A percentile compares a stretch with the other conserved stretches of the same genome.
These are phyloP conservation scores for Cucumis hystrix DNA, from an alignment of 306 rosid genomes.

Conservation along the genomic window DNA sequence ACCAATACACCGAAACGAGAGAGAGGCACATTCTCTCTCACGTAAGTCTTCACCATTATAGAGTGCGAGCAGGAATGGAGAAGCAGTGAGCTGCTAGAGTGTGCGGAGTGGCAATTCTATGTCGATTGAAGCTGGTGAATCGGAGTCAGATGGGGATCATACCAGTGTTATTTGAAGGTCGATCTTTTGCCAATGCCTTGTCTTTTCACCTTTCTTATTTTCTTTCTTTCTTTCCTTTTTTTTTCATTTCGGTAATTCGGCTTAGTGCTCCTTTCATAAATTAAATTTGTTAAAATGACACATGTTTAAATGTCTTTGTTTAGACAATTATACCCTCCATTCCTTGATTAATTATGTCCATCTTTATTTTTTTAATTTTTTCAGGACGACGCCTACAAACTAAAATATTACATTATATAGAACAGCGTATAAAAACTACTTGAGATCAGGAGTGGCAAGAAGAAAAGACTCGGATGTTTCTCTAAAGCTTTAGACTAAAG, in stretches of 20 bases:
- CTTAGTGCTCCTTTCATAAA: neutral
- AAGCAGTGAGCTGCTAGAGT: neutral
- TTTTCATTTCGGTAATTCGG: neutral
- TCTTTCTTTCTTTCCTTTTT: neutral
- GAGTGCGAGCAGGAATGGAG: neutral
- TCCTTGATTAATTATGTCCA: too few species aligned
- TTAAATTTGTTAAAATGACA: too few species aligned
- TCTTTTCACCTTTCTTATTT: too few species aligned
- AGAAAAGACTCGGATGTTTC: too few species aligned
- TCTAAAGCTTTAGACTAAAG: too few species aligned
- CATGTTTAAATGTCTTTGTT: neutral
- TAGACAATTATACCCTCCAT: neutral
- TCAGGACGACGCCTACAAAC: too few species aligned
- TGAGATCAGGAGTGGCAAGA: too few species aligned
- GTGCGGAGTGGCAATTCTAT: neutral
- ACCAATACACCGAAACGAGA: slow-evolving; percentile 93
- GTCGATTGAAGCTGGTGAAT: neutral
- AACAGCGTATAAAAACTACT: too few species aligned
- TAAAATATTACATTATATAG: too few species aligned
- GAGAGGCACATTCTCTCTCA: slow-evolving; percentile 54
- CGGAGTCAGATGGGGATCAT: neutral
- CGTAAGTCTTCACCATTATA: slow-evolving; percentile 42
- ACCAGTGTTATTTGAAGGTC: too few species aligned
- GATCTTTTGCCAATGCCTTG: neutral
- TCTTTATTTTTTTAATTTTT: too few species aligned